Base-by-base conservation (phyloP, 2,329 filamentous ascomycete genomes). In the Parastagonospora nodorum region DNA sequence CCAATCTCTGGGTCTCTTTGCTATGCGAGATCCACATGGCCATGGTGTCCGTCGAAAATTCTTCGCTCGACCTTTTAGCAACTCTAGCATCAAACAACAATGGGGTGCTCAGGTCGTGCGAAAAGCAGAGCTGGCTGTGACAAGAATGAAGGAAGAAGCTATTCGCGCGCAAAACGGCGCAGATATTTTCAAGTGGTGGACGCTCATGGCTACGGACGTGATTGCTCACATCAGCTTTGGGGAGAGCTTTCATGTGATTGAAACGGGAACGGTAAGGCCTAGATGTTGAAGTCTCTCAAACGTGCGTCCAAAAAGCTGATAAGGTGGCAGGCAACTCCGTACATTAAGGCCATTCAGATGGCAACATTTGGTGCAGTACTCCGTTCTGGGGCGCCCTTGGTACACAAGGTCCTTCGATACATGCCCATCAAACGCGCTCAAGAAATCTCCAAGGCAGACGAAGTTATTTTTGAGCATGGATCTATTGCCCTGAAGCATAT, bases 171-270 rank as follows among this genome's bases (percentile, higher is more conserved):
- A 43, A 12, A 58, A 57, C 0, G 74, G 77, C 0, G 67, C 52
- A 0, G 81, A 85, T 51, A 65, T 84, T 0, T 74, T 76, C 50
- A 82, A 82, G 48, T 85, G 82, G 82, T 81, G 75, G 69, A 63
- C 77, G 5, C 82, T 82, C 45, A 77, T 83, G 74, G 68, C 81
- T 0, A 82, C 81, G 0, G 83, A 85, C 58, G 67, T 82, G 1
- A 81, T 84, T 42, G 80, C 77, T 0, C 75, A 83, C 43, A 63
- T 85, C 5, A 77, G 71, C 1, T 85, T 85, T 62, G 82, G 82
- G 0, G 76, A 83, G n/a, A 80, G 80, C 0, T 84, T 84, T 50
- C 65, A 68, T 0, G 79, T 80, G 70, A 63, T 86, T 4, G 80
- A 84, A 47, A 62, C 64, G 4, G 80, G 80, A 12, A 64, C 79